phyloP scores from a whole-genome alignment of 2,329 filamentous ascomycete species.

The Hyphodiscus sp. region DNA sequence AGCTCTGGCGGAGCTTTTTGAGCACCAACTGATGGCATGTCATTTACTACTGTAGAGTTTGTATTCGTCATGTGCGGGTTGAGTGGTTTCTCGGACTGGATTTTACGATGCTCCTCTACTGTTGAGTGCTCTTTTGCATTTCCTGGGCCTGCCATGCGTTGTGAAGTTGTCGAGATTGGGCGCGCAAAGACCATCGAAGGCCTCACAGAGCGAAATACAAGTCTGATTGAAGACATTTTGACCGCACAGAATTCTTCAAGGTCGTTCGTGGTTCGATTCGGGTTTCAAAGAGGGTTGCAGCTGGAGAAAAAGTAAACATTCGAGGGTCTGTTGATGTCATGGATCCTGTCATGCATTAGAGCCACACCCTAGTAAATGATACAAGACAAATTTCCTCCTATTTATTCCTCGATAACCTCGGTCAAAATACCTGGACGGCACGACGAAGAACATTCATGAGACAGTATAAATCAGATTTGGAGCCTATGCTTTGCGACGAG shows the following conservation, averaged over 20 bases:
- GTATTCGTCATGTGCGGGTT: constrained; percentile 60
- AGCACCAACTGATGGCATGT: constrained; percentile 53
- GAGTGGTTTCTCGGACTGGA: constrained; percentile 48
- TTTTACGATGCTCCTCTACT: constrained; percentile 45
- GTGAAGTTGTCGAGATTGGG: constrained; percentile 18
- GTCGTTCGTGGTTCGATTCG: neutral
- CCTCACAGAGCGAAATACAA: constrained; percentile 17
- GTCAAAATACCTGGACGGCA: neutral
- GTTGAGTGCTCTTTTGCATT: constrained; percentile 40
- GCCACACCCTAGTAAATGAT: neutral
- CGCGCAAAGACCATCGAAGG: constrained; percentile 20
- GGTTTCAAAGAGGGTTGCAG: neutral
- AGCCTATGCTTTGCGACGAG: neutral
- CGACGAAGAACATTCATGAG: neutral
- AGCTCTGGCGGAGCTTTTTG: constrained; percentile 54
- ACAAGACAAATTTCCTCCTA: neutral
- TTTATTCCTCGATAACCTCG: neutral
- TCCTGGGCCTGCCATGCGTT: constrained; percentile 21
- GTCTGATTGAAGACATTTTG: constrained; percentile 21
- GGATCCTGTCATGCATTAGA: neutral
- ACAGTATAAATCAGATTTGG: neutral
- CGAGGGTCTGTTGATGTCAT: neutral
- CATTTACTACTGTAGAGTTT: constrained; percentile 55
- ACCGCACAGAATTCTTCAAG: neutral
- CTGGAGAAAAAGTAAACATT: neutral